phyloP scores from a whole-genome alignment of 2,329 filamentous ascomycete species.

The Penicillium fuscoglaucum region DNA sequence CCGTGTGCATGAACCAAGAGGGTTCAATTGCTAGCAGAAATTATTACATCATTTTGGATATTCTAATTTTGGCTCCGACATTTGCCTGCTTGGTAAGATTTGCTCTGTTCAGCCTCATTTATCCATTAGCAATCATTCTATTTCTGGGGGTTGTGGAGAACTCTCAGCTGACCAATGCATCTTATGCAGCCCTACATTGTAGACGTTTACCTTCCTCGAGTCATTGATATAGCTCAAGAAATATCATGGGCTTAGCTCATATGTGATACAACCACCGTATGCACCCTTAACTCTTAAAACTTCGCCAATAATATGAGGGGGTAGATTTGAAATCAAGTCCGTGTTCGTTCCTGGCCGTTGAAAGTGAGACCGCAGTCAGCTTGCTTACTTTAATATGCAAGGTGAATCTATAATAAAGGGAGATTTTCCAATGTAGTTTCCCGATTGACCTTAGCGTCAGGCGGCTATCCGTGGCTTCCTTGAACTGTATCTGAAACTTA shows the following conservation, averaged over 20 bases:
- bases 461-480: not conserved
- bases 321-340: not conserved
- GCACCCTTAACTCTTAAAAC: not conserved
- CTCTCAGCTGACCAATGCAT: not conserved
- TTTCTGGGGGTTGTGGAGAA: not conserved
- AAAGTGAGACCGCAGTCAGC: not conserved
- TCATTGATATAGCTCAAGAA: not conserved
- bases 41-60: not conserved
- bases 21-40: not conserved
- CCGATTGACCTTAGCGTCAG: constrained; percentile 5
- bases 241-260: not conserved
- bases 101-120: not conserved
- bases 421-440: not conserved
- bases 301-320: not conserved
- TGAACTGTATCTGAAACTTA: constrained; percentile 3
- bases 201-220: not conserved
- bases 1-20: too few species aligned
- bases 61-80: too few species aligned
- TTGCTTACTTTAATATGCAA: constrained; percentile 6
- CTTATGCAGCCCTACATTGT: not conserved
- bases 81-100: not conserved
- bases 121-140: not conserved
- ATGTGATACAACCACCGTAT: not conserved
- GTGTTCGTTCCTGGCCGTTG: too few species aligned
- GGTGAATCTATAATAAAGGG: constrained; percentile 2